Conservation (phyloP, 768 basidiomycete genomes). For the Tulasnella calospora region DNA sequence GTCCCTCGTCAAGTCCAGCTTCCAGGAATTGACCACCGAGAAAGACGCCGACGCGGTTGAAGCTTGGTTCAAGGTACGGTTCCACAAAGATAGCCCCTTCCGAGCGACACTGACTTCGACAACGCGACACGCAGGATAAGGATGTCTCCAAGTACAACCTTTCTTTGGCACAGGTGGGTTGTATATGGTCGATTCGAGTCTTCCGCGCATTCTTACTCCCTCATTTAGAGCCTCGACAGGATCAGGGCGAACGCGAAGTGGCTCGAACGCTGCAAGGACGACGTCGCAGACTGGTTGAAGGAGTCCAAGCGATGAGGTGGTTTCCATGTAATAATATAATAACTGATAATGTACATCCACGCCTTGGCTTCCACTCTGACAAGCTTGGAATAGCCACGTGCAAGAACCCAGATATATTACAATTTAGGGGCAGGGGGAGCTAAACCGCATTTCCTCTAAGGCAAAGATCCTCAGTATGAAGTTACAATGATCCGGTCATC, state of each 20-base stretch:
- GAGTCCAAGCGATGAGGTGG: neutral
- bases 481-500: neutral
- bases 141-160: constrained; percentile 66
- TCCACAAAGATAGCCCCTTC: constrained; percentile 19
- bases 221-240: constrained; percentile 58
- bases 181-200: neutral
- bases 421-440: neutral
- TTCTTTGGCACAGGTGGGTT: constrained; percentile 41
- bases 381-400: neutral
- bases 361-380: neutral
- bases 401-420: neutral
- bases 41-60: constrained; percentile 59
- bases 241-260: constrained; percentile 58
- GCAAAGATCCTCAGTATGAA: neutral
- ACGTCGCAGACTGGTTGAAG: constrained; percentile 54
- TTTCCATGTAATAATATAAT: neutral
- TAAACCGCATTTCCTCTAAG: neutral
- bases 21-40: constrained; percentile 54
- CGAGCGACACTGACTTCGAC: constrained; percentile 28
- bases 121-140: constrained; percentile 44
- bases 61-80: constrained; percentile 69
- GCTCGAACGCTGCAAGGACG: constrained; percentile 59
- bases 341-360: neutral
- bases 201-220: neutral
- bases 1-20: constrained; percentile 44